phyloP scores from a whole-genome alignment of 768 basidiomycete species.

The Boletales sp. region DNA sequence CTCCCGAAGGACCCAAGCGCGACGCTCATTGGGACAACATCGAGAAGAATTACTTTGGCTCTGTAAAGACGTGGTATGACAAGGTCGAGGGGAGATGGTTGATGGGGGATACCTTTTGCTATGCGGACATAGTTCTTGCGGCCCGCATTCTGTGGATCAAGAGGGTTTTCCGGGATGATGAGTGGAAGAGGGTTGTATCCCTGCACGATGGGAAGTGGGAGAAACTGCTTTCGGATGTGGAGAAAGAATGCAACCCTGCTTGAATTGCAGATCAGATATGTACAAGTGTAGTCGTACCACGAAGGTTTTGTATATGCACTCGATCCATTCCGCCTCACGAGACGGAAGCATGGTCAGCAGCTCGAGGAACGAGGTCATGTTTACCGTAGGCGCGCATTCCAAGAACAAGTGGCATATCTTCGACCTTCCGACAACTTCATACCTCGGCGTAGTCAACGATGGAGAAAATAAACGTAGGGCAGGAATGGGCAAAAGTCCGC shows the following conservation, averaged over 20 bases:
- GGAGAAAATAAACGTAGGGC: too few relatives aligned
- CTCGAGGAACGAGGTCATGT: too few relatives aligned
- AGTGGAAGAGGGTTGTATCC: constrained; percentile 24
- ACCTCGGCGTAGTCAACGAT: too few relatives aligned
- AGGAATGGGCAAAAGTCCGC: too few relatives aligned
- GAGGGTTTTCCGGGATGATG: constrained; percentile 18
- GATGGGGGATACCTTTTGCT: constrained; percentile 29
- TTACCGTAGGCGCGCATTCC: too few relatives aligned
- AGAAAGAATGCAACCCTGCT: constrained; percentile 18
- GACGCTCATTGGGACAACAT: constrained; percentile 24
- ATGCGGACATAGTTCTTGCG: constrained; percentile 30
- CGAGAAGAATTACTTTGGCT: constrained; percentile 11
- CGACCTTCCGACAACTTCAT: too few relatives aligned
- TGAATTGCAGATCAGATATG: too few relatives aligned
- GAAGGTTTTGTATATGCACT: too few relatives aligned
- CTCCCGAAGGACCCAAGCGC: constrained; percentile 32
- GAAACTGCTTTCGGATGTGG: constrained; percentile 19
- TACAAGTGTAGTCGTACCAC: too few relatives aligned
- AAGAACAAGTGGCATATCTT: too few relatives aligned
- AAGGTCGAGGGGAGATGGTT: constrained; percentile 25
- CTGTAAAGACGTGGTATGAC: constrained; percentile 21
- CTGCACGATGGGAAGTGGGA: constrained; percentile 27
- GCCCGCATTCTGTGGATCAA: constrained; percentile 12
- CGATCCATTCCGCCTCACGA: too few relatives aligned
- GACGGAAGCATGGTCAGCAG: too few relatives aligned